Evolutionary conservation across 2,329 filamentous ascomycete species (phyloP).

Genomic region (Penicillium sp.): DNA sequence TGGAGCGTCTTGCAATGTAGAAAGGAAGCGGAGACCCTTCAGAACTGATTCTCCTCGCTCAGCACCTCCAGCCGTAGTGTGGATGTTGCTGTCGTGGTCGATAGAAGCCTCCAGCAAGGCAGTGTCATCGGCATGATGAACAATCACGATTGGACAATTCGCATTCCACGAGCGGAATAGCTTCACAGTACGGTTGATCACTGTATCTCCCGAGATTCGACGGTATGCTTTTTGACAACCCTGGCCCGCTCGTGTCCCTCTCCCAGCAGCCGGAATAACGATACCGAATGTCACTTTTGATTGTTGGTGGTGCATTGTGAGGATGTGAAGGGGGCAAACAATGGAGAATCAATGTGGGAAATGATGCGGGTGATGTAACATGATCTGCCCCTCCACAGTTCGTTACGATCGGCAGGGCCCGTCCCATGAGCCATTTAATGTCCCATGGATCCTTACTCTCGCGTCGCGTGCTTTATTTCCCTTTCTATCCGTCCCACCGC

Average conservation of each 20-base stretch:
- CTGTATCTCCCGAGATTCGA: constrained; percentile 6
- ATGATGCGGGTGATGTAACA: background rate
- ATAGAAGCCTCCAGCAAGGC: constrained; percentile 2
- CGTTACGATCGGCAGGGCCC: constrained; percentile 3
- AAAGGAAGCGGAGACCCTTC: constrained; percentile 7
- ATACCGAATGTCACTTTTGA: background rate
- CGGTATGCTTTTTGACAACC: constrained; percentile 11
- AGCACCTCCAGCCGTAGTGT: background rate
- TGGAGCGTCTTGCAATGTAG: background rate
- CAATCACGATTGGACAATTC: constrained; percentile 5
- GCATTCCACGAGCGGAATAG: constrained; percentile 7
- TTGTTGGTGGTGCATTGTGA: background rate
- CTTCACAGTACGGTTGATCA: constrained; percentile 6
- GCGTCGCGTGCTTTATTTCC: constrained; percentile 6
- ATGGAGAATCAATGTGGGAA: background rate
- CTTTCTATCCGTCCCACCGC: background rate
- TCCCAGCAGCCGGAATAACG: constrained; percentile 9
- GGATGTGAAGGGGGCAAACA: background rate
- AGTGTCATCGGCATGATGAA: constrained; percentile 5
- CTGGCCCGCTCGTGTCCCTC: constrained; percentile 7
- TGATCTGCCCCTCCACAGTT: constrained; percentile 4
- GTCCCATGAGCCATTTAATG: background rate
- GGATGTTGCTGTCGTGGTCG: constrained; percentile 3
- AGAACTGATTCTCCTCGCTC: constrained; percentile 7
- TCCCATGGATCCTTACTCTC: background rate